phyloP scores from a whole-genome alignment of 1,139 yeast species.

The Pichia sp. region DNA sequence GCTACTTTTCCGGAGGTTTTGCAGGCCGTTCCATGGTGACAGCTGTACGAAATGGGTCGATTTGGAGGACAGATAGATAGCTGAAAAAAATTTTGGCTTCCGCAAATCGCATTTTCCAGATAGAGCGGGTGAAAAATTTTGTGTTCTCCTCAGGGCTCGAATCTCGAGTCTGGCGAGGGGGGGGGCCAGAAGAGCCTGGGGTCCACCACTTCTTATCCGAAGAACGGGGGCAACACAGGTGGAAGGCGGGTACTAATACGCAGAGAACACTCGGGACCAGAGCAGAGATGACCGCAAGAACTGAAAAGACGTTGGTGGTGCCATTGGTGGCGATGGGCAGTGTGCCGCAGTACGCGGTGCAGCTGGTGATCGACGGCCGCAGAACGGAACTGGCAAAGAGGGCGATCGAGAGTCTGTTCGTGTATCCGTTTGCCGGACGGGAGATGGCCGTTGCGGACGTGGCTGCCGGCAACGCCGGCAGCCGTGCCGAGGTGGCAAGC shows the following conservation, averaged over 20 bases:
- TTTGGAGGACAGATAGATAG: neutral
- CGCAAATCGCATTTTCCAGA: neutral
- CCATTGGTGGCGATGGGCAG: slow-evolving; percentile 88
- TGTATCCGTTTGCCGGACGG: slow-evolving; percentile 80
- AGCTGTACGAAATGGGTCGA: no score
- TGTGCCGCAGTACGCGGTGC: slow-evolving; percentile 79
- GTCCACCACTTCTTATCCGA: no score
- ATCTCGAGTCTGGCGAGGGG: neutral
- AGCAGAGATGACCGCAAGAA: neutral
- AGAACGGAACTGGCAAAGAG: neutral
- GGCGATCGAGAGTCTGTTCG: slow-evolving; percentile 30
- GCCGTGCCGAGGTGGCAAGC: neutral
- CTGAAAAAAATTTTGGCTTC: neutral
- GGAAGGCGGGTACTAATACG: no score
- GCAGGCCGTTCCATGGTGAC: no score
- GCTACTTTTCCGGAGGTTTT: neutral
- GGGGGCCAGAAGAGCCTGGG: neutral
- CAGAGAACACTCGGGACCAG: no score
- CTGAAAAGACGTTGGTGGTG: slow-evolving; percentile 41
- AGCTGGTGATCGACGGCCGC: slow-evolving; percentile 6
- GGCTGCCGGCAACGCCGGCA: neutral
- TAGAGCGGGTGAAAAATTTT: neutral
- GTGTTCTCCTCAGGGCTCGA: neutral
- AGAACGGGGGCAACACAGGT: no score
- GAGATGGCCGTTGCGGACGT: slow-evolving; percentile 45